These are phyloP conservation scores for Lecanicillium sp. DNA, from an alignment of 2,329 filamentous ascomycete genomes.

Conservation along the genomic window DNA sequence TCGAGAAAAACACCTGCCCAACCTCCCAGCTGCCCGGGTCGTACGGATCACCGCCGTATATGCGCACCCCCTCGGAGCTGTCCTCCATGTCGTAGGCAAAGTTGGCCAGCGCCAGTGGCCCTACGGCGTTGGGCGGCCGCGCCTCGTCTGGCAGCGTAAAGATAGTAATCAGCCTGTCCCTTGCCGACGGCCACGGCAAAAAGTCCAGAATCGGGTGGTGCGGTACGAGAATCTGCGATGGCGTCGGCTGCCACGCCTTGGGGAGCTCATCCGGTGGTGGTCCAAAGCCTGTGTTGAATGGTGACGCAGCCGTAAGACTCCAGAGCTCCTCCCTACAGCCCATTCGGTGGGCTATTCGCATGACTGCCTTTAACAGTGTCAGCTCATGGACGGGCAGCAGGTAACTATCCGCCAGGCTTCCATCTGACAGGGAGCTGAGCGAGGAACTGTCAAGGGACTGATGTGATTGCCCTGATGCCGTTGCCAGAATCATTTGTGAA, in stretches of 20 bases:
- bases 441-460: conserved; percentile 14
- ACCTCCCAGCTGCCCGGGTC: conserved; percentile 46
- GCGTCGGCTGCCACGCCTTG: conserved; percentile 40
- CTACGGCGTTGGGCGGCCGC: conserved; percentile 38
- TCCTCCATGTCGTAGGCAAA: conserved; percentile 53
- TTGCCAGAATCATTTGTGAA: not conserved
- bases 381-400: conserved; percentile 40
- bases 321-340: conserved; percentile 34
- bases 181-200: conserved; percentile 47
- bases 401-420: conserved; percentile 37
- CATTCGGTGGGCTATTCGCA: conserved; percentile 39
- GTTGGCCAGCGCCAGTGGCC: conserved; percentile 39
- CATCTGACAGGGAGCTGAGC: conserved; percentile 12
- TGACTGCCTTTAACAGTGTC: conserved; percentile 36
- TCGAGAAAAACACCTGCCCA: conserved; percentile 48
- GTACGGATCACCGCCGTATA: conserved; percentile 43
- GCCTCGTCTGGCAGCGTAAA: conserved; percentile 39
- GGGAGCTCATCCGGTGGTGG: conserved; percentile 32
- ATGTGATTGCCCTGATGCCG: conserved; percentile 2
- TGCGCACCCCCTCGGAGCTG: conserved; percentile 38
- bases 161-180: conserved; percentile 45
- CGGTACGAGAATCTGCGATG: conserved; percentile 38
- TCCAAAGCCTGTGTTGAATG: conserved; percentile 29
- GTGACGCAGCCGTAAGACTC: conserved; percentile 37
- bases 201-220: conserved; percentile 53